Percentiles rank a stretch among this genome's conserved stretches.
phyloP scores from a whole-genome alignment of 1,139 yeast species.

The Geotrichum phurueaensis region DNA sequence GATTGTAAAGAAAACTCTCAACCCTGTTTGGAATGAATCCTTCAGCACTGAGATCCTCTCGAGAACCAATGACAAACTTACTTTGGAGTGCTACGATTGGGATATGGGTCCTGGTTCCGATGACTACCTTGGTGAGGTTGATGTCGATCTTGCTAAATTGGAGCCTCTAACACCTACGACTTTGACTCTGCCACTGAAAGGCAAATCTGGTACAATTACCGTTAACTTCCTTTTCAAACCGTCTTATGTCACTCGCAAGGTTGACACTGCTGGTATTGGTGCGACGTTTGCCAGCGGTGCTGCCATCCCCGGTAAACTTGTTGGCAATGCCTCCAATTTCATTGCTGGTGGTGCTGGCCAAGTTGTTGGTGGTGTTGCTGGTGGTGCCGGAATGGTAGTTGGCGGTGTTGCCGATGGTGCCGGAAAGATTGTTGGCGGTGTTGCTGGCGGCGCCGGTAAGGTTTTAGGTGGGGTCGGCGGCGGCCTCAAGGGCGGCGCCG shows the following conservation, averaged over 20 bases:
- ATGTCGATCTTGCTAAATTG: constrained; percentile 52
- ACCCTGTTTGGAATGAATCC: constrained; percentile 73
- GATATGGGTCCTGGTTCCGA: constrained; percentile 77
- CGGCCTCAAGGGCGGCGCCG: constrained; percentile 1
- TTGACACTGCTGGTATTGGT: constrained; percentile 21
- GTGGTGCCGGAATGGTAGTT: constrained; percentile 32
- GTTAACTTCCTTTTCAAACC: constrained; percentile 63
- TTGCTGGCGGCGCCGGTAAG: constrained; percentile 24
- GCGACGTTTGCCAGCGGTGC: constrained; percentile 25
- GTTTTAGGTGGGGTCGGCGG: constrained; percentile 17
- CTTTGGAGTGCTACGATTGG: constrained; percentile 72
- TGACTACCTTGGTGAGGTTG: constrained; percentile 68
- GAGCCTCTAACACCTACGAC: constrained; percentile 53
- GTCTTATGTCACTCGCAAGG: constrained; percentile 51
- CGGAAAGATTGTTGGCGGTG: constrained; percentile 4
- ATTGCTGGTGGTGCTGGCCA: constrained; percentile 40
- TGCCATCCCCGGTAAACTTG: constrained; percentile 23
- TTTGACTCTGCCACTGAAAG: constrained; percentile 47
- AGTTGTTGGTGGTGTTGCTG: constrained; percentile 41
- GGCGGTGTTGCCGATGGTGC: constrained; percentile 22
- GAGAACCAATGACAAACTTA: constrained; percentile 55
- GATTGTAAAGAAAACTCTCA: constrained; percentile 68
- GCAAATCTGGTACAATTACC: constrained; percentile 52
- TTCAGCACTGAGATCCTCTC: constrained; percentile 49
- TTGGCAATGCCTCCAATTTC: constrained; percentile 36